Evolutionary conservation across 2,329 filamentous ascomycete genomes (phyloP), one percentile per base, ranked within the genome.

Genomic region (Fusarium odoratissimum): DNA sequence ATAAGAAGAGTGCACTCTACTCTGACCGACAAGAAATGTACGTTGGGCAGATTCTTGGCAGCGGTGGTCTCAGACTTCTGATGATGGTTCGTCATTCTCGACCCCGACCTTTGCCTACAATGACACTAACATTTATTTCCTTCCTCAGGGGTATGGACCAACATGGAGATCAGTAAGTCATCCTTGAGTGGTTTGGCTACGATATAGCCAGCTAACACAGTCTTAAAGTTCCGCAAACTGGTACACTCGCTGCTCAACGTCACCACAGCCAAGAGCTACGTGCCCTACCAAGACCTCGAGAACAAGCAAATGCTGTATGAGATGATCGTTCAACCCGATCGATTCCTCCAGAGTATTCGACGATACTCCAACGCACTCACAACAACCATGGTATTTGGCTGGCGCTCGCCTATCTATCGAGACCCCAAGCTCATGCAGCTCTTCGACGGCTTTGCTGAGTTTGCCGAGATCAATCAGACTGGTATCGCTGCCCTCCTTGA

Each of bases 1-100:
- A 63, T 1, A 60, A 60, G 35, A 63, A 41, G 19, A 63, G 60
- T 8, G 23, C 33, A 2, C 5, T 63, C 13, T 63, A 60, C n/a
- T 63, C 60, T 3, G 60, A 63, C n/a, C 41, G 60, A 1, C 60
- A 63, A 14, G 55, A 63, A 30, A 63, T 63, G 60, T 63, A 63
- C 6, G 60, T 60, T 21, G 60, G 60, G 6, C 60, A 60, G 12
- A 14, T 48, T 4, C 56, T 63, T 7, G 33, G 60, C 0, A 63
- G 60, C 13, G 60, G 60, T 17, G 55, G 55, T 3, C 55, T 63
- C 2, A 13, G 60, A 3, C 55, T 63, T 14, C n/a, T 63, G 0
- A 63, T 63, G 60, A 63, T 63, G 60, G 60, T 62, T 23, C 2
- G 60, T 62, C 4, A n/a, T 40, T 10, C 40, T 14, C 1, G 1